Percentiles rank a stretch among this genome's conserved stretches.
These are phyloP conservation scores for Chenopodium formosanum DNA, from an alignment of 148 eudicot genomes.

Conservation along the genomic window DNA sequence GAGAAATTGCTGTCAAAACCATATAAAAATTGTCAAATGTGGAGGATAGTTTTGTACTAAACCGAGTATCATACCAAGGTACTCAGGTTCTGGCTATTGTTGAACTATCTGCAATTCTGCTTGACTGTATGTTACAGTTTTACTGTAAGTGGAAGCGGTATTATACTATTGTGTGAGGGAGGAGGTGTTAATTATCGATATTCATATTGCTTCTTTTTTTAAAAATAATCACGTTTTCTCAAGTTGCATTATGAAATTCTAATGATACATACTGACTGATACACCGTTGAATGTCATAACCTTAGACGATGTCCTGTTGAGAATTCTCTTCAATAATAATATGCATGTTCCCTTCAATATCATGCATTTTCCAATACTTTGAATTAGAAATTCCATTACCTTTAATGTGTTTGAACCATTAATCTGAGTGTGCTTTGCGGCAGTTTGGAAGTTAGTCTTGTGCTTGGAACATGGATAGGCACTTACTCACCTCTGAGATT, in stretches of 20 bases:
- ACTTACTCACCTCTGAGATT: background rate
- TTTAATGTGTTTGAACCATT: no score
- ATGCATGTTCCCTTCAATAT: no score
- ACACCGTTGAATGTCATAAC: background rate
- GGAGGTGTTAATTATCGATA: background rate
- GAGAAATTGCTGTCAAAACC: background rate
- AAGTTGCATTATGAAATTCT: no score
- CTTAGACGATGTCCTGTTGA: background rate
- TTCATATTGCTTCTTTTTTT: background rate
- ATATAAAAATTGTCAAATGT: background rate
- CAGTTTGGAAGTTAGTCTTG: background rate
- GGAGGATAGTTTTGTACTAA: background rate
- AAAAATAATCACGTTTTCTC: no score
- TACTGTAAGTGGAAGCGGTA: background rate
- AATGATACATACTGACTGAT: background rate
- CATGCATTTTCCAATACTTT: no score
- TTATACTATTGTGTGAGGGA: background rate
- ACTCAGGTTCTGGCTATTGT: background rate
- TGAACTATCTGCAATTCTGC: background rate
- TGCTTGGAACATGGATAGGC: background rate
- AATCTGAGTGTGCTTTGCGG: background rate
- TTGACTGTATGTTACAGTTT: background rate
- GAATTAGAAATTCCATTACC: background rate
- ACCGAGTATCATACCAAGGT: background rate
- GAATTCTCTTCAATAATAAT: background rate